Evolutionary conservation across 169 alveolate genomes (phyloP).

Genomic region (Plasmodium yoelii): DNA sequence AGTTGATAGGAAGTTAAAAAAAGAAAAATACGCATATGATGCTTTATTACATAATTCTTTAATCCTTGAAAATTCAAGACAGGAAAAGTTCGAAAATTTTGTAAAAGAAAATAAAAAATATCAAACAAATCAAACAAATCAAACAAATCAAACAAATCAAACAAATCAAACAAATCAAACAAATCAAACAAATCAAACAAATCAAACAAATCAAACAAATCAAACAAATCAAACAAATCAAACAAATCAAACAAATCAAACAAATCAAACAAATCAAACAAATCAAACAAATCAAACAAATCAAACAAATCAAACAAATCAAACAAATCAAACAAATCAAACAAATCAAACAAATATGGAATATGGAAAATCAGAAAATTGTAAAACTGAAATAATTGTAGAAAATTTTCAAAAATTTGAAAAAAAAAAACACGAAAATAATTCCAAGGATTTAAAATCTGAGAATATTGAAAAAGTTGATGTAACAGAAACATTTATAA

Average conservation of each 20-base stretch:
- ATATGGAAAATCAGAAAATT: constrained; percentile 5
- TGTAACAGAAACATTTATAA: constrained; percentile 41
- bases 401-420: neutral
- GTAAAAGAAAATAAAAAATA: neutral
- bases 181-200: too few relatives aligned
- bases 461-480: constrained; percentile 19
- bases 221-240: too few relatives aligned
- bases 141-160: too few relatives aligned
- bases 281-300: too few relatives aligned
- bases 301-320: too few relatives aligned
- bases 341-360: neutral
- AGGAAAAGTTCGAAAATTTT: neutral
- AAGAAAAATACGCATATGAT: constrained; percentile 3
- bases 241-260: too few relatives aligned
- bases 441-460: neutral
- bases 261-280: too few relatives aligned
- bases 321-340: too few relatives aligned
- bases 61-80: constrained; percentile 12
- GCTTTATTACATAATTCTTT: constrained; percentile 1
- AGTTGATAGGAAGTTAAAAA: constrained; percentile 34
- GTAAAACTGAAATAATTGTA: neutral
- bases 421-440: neutral
- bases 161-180: too few relatives aligned
- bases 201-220: too few relatives aligned
- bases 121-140: neutral